Evolutionary conservation across 345 rosid species (phyloP).

Genomic region (Conringia planisiliqua): DNA sequence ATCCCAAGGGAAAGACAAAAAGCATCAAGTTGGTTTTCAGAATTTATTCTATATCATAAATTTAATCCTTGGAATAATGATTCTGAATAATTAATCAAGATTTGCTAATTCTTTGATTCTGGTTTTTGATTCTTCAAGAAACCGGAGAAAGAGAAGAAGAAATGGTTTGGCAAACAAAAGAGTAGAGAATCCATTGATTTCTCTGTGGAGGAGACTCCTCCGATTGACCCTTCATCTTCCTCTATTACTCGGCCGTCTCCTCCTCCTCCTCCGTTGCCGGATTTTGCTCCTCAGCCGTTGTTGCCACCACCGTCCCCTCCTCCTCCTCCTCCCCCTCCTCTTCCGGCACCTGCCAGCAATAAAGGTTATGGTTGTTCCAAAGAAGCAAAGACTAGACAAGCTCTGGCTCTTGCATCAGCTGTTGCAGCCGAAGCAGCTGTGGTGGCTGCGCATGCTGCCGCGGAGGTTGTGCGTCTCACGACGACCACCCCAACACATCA

Average conservation of each 20-base stretch:
- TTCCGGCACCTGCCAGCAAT: background rate
- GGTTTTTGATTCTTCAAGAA: conserved; percentile 21
- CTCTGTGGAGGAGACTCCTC: background rate
- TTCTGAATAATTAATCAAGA: background rate
- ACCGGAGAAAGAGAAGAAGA: conserved; percentile 29
- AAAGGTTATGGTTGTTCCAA: background rate
- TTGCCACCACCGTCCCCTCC: conserved; percentile 35
- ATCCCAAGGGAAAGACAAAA: conserved; percentile 22
- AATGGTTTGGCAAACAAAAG: conserved; percentile 29
- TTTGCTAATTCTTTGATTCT: background rate
- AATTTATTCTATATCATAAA: background rate
- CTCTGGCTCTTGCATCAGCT: conserved; percentile 29
- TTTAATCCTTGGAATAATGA: background rate
- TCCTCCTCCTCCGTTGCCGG: conserved; percentile 26
- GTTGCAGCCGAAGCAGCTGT: conserved; percentile 37
- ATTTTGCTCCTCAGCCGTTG: conserved; percentile 22
- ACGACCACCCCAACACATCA: background rate
- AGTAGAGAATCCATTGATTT: conserved; percentile 26
- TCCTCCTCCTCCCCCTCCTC: conserved; percentile 21
- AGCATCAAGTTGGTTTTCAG: conserved; percentile 18
- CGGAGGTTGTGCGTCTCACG: conserved; percentile 29
- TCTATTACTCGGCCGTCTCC: conserved; percentile 17
- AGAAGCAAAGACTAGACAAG: conserved; percentile 28
- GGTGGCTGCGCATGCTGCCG: conserved; percentile 34
- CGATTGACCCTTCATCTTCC: conserved; percentile 3